Evolutionary conservation across 2,329 filamentous ascomycete genomes (phyloP), one percentile per base, ranked within the genome.

Genomic region (Beauveria rudraprayagi): DNA sequence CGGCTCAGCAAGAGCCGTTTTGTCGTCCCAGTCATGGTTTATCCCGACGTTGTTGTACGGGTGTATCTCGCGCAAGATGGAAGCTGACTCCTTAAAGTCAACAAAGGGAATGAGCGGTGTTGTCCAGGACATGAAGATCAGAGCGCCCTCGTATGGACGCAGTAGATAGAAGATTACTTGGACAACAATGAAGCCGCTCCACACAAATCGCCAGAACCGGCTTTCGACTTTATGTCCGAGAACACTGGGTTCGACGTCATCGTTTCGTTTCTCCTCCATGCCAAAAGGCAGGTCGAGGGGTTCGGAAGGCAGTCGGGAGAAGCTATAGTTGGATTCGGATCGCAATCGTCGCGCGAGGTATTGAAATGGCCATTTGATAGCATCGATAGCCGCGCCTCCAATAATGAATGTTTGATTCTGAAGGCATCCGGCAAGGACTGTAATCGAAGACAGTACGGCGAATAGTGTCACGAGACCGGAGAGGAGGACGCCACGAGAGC

Each of bases 101-200:
- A 74, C 63, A 30, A 74, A 71, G 0, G 72, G 72, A 8, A 74
- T 62, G 3, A 74, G 66, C 1, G 67, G 67, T 4, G 68, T 66
- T 0, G 72, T 74, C 72, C 72, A 74, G 0, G 72, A 74, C 50
- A 74, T 66, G 61, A 73, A 74, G 1, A 67, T 67, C 34, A 74
- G 53, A 2, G 72, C 72, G 40, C 68, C 66, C 30, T 74, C 72
- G 40, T 64, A 61, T 0, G 72, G 72, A n/a, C 72, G 67, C 14
- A 71, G 14, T 0, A 69, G 9, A 6, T 66, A 64, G 22, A 73
- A 63, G 2, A 67, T 64, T 43, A 68, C 64, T n/a, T 62, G 63
- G 47, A 72, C 66, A 5, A 70, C 10, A 0, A 67, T 60, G 51
- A 61, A 56, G 1, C 28, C 40, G 6, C 19, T 40, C 60, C 60